These are phyloP conservation scores for Hortiboletus rubellus DNA, from an alignment of 1,284 basidiomycete species.

Conservation along the genomic window DNA sequence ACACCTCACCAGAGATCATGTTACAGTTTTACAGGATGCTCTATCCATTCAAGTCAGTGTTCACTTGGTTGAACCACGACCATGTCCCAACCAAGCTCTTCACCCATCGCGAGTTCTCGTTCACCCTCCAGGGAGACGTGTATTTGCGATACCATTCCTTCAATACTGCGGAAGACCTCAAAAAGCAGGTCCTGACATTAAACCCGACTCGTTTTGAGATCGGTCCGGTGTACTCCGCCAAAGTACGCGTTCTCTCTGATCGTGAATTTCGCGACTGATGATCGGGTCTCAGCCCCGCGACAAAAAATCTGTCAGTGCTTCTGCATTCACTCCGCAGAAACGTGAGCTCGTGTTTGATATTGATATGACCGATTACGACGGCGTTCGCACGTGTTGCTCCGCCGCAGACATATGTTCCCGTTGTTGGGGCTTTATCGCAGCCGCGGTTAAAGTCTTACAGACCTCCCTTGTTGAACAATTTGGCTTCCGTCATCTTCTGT, in stretches of 20 bases:
- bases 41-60: constrained; percentile 67
- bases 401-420: constrained; percentile 89
- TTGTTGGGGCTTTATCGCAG: constrained; percentile 95
- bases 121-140: constrained; percentile 88
- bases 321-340: constrained; percentile 74
- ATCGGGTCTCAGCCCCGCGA: constrained; percentile 42
- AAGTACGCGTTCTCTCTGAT: constrained; percentile 53
- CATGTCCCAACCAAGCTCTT: constrained; percentile 74
- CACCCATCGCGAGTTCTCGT: constrained; percentile 96
- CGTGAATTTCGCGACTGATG: constrained; percentile 6
- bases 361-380: constrained; percentile 99
- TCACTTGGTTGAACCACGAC: constrained; percentile 72
- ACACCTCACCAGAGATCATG: constrained; percentile 59
- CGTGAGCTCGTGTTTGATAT: constrained; percentile 99
- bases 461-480: constrained; percentile 80
- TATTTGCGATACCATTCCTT: constrained; percentile 98
- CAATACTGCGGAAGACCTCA: constrained; percentile 82
- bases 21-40: constrained; percentile 88
- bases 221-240: constrained; percentile 89
- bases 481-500: constrained; percentile 80
- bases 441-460: constrained; percentile 90
- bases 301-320: constrained; percentile 75
- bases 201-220: constrained; percentile 96
- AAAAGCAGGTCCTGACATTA: constrained; percentile 81
- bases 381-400: constrained; percentile 92